A percentile compares a stretch with the other conserved stretches of the same genome.
These are phyloP conservation scores for Nicotiana tomentosiformis DNA, from an alignment of 257 asterid species.

Conservation along the genomic window DNA sequence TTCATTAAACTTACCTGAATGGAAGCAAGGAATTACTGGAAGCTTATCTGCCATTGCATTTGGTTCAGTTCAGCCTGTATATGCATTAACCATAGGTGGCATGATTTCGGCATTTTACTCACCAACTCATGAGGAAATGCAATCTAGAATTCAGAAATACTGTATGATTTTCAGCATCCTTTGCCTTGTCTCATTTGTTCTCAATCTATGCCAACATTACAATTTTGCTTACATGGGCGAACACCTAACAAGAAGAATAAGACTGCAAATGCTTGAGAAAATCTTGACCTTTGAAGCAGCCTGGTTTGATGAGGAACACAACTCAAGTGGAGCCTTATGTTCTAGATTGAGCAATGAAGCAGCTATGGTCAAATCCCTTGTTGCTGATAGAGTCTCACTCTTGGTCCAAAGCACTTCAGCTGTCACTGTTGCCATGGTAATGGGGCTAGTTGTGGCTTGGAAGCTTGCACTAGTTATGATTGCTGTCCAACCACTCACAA, in stretches of 20 bases:
- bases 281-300: conserved; percentile 64
- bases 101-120: conserved; percentile 69
- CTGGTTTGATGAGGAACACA: conserved; percentile 72
- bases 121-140: conserved; percentile 55
- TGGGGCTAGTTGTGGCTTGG: conserved; percentile 76
- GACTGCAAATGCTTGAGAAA: conserved; percentile 55
- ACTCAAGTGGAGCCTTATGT: conserved; percentile 61
- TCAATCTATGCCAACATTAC: conserved; percentile 72
- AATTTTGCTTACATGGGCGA: conserved; percentile 80
- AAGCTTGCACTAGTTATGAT: conserved; percentile 84
- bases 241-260: conserved; percentile 48
- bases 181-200: conserved; percentile 43
- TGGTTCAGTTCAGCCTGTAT: conserved; percentile 76
- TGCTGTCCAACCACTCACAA: conserved; percentile 75
- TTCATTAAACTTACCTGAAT: conserved; percentile 55
- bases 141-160: conserved; percentile 39
- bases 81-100: conserved; percentile 75
- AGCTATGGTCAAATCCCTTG: conserved; percentile 68
- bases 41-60: conserved; percentile 52
- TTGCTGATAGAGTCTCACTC: conserved; percentile 65
- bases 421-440: conserved; percentile 51
- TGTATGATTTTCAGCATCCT: conserved; percentile 45
- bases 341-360: conserved; percentile 68
- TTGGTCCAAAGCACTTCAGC: conserved; percentile 62
- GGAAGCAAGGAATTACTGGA: conserved; percentile 69